Base-by-base conservation (phyloP, 169 alveolate species). In the Plasmodium fragile region DNA sequence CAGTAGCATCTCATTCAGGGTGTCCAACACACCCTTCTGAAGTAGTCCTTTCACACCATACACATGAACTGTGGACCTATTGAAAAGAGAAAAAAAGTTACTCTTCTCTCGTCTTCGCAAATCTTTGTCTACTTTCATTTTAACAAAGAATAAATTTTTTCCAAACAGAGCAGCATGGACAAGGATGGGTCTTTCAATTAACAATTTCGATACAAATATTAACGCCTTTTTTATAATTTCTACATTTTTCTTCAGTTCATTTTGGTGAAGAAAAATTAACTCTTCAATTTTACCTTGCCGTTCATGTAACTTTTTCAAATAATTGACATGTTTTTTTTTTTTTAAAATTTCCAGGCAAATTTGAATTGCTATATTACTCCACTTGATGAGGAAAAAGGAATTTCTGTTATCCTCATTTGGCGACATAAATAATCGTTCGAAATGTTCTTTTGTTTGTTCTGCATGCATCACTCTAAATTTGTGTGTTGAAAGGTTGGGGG, bases 271-370 rank as follows among this genome's bases (percentile, higher is more conserved):
- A 30, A 92, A 77, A 49, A 92, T 75, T 80, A 95, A 73, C 49
- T 71, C 79, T 41, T 95, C 97, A 16, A 96, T 96, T 83, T 95
- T 93, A 59, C 91, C 95, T 92, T 96, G 97, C 73, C 92, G 93
- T 59, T 79, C 92, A 80, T 96, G 87, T 28, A 96, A 92, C 52
- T 84, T 84, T 59, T 82, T 89, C 71, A 96, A 93, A 82, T 93
- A 96, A 39, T 70, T 70, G 49, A 96, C 72, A 55, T 96, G 97
- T 52, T 83, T 83, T 52, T 94, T 81, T 70, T 96, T 87, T 73
- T 92, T 92, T 39, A 96, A 83, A 8, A 83, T 93, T 59, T 96
- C 95, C 55, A 83, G 7, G 25, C 92, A 70, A 13, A 96, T 90
- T 52, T 85, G 93, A 18, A 70, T 49, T 22, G 91, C 97, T 11